Evolutionary conservation across 306 rosid genomes (phyloP).

Genomic region (Delonix regia): DNA sequence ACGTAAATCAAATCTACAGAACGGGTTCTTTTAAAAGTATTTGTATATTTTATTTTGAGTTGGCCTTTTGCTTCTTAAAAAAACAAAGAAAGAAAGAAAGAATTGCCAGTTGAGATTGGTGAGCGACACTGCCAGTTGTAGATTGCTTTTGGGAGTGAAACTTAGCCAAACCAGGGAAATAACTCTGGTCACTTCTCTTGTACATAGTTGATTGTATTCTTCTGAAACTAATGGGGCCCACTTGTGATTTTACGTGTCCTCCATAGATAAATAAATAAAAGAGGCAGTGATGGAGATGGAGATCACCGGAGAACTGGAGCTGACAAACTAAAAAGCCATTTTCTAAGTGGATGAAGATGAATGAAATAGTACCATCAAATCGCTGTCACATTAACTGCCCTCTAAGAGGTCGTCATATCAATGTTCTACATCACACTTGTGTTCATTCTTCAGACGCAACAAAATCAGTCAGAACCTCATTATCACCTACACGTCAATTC

Average conservation of each 20-base stretch:
- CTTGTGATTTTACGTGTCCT: slow-evolving; percentile 22
- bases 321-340: slow-evolving; percentile 24
- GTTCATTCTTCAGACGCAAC: not conserved
- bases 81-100: too few species aligned
- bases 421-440: slow-evolving; percentile 2
- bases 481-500: not conserved
- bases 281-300: not conserved
- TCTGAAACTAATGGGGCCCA: not conserved
- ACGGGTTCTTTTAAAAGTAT: too few species aligned
- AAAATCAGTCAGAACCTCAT: slow-evolving; percentile 19
- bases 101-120: too few species aligned
- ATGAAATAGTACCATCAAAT: slow-evolving; percentile 26
- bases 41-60: too few species aligned
- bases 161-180: too few species aligned
- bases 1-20: too few species aligned
- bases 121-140: too few species aligned
- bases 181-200: too few species aligned
- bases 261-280: not conserved
- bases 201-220: not conserved
- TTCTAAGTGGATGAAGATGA: not conserved
- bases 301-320: not conserved
- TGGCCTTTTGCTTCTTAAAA: too few species aligned
- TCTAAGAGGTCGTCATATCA: slow-evolving; percentile 19
- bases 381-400: slow-evolving; percentile 14
- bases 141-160: too few species aligned